phyloP scores from a whole-genome alignment of 495 filamentous ascomycete species.

The Podospora australis region DNA sequence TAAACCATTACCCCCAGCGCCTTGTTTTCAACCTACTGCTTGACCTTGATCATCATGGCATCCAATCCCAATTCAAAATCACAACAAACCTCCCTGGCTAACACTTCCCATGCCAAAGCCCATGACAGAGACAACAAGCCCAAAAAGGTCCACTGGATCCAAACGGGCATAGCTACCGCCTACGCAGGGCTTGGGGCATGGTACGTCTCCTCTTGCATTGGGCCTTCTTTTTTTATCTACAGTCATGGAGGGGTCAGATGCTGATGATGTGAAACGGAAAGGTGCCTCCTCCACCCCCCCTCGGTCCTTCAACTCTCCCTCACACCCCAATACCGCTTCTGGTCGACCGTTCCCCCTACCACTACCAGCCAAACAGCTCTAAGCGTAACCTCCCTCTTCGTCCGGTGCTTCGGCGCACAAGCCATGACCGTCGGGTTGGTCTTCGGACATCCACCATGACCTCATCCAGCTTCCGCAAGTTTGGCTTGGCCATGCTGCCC shows the following conservation, averaged over 20 bases:
- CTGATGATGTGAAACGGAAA: neutral
- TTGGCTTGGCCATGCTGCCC: slow-evolving; percentile 24
- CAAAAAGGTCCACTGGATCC: slow-evolving; percentile 10
- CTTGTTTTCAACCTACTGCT: too few relatives aligned
- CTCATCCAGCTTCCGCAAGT: slow-evolving; percentile 17
- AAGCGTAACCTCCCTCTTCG: too few relatives aligned
- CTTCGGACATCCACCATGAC: slow-evolving; percentile 21
- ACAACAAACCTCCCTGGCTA: too few relatives aligned
- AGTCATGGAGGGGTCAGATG: neutral
- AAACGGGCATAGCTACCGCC: slow-evolving; percentile 16
- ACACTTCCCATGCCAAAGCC: too few relatives aligned
- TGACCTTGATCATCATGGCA: too few relatives aligned
- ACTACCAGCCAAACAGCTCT: too few relatives aligned
- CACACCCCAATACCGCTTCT: slow-evolving; percentile 17
- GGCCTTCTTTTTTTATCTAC: neutral
- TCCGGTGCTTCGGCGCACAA: slow-evolving; percentile 26
- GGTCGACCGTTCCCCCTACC: slow-evolving; percentile 10
- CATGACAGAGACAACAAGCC: too few relatives aligned
- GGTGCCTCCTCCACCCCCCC: slow-evolving; percentile 22
- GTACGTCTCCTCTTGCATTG: slow-evolving; percentile 1
- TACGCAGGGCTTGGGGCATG: slow-evolving; percentile 20
- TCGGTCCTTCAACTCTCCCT: slow-evolving; percentile 21
- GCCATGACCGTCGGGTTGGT: slow-evolving; percentile 25
- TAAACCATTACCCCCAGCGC: too few relatives aligned
- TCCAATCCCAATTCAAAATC: too few relatives aligned